Base-by-base conservation (phyloP, 2,329 filamentous ascomycete genomes). In the Dactylellina drechsleri region DNA sequence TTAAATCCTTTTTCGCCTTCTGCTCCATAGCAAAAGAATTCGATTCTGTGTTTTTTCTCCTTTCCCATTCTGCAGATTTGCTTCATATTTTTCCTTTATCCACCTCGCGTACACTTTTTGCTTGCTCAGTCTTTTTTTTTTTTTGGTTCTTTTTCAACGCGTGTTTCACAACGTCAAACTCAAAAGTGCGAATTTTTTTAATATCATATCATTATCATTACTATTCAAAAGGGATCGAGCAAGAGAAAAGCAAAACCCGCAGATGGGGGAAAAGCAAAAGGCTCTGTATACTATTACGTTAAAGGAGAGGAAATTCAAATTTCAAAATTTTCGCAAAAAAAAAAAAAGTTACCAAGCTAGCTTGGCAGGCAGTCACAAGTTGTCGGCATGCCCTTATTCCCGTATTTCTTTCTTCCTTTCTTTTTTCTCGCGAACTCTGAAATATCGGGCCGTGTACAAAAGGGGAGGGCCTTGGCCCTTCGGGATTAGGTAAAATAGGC, bases 401-500 rank as follows among this genome's bases (percentile, higher is more conserved):
- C 47, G 43, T 53, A 53, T 13, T 43, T 23, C 23, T 23, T 23
- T 23, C 23, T 23, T 23, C 23, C n/a, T 41, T 49, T 36, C n/a
- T 23, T 53, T 64, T 26, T 43, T 40, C 15, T 57, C 36, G 26
- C 23, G n/a, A 56, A 23, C 40, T 26, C 15, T 36, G 45, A 45
- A 45, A 16, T 13, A 50, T 54, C 31, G 31, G 31, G 31, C 31
- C 31, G 31, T 36, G 31, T 3, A 10, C 31, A 10, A 36, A 5
- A 36, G 5, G 31, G 31, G 10, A 36, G 31, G 31, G 31, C 31
- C 31, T 36, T 36, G 31, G 31, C 31, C 10, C 5, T 8, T 36
- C 31, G 31, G 31, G 31, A 66, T 67, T 67, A 67, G 64, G 64
- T 67, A 67, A 67, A 67, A 67, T 67, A 67, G 64, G 64, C 64